Percentiles rank a stretch among this genome's conserved stretches.
phyloP scores from a whole-genome alignment of 176 grass and related monocot species.

The Metroxylon sagu region DNA sequence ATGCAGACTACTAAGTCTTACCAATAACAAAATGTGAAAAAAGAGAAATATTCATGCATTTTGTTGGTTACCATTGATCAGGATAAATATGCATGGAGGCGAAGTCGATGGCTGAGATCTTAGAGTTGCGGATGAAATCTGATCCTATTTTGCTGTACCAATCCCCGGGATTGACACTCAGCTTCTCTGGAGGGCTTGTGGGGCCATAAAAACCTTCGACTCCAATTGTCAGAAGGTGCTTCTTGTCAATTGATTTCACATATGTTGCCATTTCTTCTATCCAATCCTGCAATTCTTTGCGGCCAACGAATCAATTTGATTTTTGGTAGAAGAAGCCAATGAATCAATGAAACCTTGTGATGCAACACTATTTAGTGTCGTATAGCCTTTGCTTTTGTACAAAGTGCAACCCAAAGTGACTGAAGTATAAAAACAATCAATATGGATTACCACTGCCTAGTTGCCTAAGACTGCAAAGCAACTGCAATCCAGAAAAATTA shows the following conservation, averaged over 20 bases:
- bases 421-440: no score
- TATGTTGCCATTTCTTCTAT: slow-evolving; percentile 88
- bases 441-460: no score
- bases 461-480: no score
- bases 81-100: slow-evolving; percentile 89
- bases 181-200: slow-evolving; percentile 34
- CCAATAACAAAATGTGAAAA: no score
- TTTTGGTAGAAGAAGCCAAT: not conserved
- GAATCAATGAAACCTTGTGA: not conserved
- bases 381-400: no score
- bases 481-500: no score
- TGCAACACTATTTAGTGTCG: not conserved
- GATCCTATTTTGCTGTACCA: slow-evolving; percentile 65
- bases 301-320: no score
- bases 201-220: slow-evolving; percentile 88
- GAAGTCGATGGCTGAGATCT: slow-evolving; percentile 61
- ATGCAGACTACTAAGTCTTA: no score
- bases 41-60: no score
- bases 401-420: no score
- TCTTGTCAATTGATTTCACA: slow-evolving; percentile 67
- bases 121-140: slow-evolving; percentile 85
- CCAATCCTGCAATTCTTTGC: slow-evolving; percentile 42
- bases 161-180: slow-evolving; percentile 51
- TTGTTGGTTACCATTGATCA: slow-evolving; percentile 52
- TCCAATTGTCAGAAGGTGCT: slow-evolving; percentile 72